Evolutionary conservation across 1,139 yeast species (phyloP).

Genomic region (Zygosaccharomyces pseudobailii): DNA sequence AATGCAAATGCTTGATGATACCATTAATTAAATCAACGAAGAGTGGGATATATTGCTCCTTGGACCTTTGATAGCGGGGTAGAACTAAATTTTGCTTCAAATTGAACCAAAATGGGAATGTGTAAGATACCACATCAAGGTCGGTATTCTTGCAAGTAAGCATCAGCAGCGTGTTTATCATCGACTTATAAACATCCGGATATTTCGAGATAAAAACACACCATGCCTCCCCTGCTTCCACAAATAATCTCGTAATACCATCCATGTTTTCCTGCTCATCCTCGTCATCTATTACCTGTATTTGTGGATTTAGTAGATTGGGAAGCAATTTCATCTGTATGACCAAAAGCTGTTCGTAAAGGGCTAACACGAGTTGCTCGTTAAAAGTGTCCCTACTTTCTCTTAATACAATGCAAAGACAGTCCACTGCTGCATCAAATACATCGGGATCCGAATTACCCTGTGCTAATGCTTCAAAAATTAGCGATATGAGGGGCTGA

Average conservation of each 20-base stretch:
- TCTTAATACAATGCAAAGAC: constrained; percentile 69
- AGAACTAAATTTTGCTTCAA: constrained; percentile 66
- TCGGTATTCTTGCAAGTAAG: constrained; percentile 44
- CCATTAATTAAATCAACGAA: constrained; percentile 62
- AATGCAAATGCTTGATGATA: constrained; percentile 67
- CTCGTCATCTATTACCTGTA: constrained; percentile 16
- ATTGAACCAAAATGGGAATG: constrained; percentile 89
- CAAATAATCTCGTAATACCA: constrained; percentile 70
- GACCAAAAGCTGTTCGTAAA: constrained; percentile 62
- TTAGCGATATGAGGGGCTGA: constrained; percentile 56
- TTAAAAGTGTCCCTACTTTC: constrained; percentile 78
- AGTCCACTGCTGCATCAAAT: constrained; percentile 84
- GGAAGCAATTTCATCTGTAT: constrained; percentile 37
- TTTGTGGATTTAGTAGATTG: constrained; percentile 6
- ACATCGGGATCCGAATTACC: constrained; percentile 33
- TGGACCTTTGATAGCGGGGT: constrained; percentile 59
- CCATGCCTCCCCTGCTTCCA: constrained; percentile 97
- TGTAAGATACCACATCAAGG: constrained; percentile 81
- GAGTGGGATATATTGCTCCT: constrained; percentile 50
- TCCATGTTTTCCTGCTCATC: constrained; percentile 52
- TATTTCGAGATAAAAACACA: constrained; percentile 74
- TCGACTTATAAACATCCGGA: constrained; percentile 64
- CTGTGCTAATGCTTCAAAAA: constrained; percentile 58
- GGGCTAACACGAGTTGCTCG: constrained; percentile 55
- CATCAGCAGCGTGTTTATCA: constrained; percentile 65